These are phyloP conservation scores for Trichoderma koningiopsis DNA, from an alignment of 2,329 filamentous ascomycete genomes.

Conservation along the genomic window DNA sequence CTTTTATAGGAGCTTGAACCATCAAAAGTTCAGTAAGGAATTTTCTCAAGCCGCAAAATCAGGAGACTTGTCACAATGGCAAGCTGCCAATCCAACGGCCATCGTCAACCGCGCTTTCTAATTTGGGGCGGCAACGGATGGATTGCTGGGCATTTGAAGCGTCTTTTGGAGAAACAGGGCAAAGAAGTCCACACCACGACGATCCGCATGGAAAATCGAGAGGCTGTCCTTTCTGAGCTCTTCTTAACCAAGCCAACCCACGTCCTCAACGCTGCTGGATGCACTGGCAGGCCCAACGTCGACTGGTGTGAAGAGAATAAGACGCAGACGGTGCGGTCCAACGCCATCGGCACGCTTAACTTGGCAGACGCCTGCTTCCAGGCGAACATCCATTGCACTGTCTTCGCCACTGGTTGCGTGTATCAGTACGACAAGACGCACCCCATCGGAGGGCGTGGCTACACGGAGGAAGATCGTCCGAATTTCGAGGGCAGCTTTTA, in stretches of 20 bases:
- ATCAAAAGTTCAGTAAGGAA: not conserved
- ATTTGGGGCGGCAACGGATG: conserved; percentile 67
- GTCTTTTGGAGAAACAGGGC: conserved; percentile 58
- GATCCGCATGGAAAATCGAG: conserved; percentile 65
- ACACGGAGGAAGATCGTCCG: conserved; percentile 61
- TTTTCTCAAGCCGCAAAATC: not conserved
- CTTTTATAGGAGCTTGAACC: not conserved
- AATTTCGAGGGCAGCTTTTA: conserved; percentile 71
- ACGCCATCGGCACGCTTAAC: conserved; percentile 66
- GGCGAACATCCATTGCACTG: conserved; percentile 62
- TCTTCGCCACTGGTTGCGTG: conserved; percentile 69
- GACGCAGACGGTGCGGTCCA: conserved; percentile 67
- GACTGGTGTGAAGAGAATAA: conserved; percentile 74
- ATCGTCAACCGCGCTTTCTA: conserved; percentile 49
- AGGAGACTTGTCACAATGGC: conserved; percentile 1
- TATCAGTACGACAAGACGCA: conserved; percentile 65
- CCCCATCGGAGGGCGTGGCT: conserved; percentile 61
- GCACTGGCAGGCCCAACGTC: conserved; percentile 67
- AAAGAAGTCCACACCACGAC: conserved; percentile 64
- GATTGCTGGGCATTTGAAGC: conserved; percentile 64
- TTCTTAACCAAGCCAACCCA: conserved; percentile 64
- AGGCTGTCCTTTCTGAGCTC: conserved; percentile 58
- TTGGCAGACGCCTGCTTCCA: conserved; percentile 63
- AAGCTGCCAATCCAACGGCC: not conserved
- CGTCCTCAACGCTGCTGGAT: conserved; percentile 67